Evolutionary conservation across 768 basidiomycete genomes (phyloP), one percentile per base, ranked within the genome.

Genomic region (Tubosaeta sp.): DNA sequence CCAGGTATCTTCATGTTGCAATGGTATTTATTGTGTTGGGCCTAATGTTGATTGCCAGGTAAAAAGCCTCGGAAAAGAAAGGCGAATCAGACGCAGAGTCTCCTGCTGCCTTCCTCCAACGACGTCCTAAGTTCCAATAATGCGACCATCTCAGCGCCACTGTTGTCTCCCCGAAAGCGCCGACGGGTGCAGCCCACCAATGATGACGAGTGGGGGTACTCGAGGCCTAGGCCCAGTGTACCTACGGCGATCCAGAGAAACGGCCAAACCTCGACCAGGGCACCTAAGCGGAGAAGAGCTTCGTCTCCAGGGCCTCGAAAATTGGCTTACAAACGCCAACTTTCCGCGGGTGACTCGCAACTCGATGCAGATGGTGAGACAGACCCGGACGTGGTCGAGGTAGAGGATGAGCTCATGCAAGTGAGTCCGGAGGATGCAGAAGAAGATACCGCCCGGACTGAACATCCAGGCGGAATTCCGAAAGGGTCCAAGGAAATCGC

Each of bases 1-100:
- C 84, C 84, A 46, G 76, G 84, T 85, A 71, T 54, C 66, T 32
- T 43, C 25, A 16, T 29, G 5, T 6, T 16, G 4, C 22, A 5
- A 34, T 25, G 5, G 11, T n/a, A 31, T 48, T n/a, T 17, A 16
- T 48, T 42, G 2, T 13, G 25, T 22, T 2, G 31, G 22, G 31
- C 42, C 43, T 66, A 46, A 62, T 41, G 14, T 14, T 11, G 17
- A 6, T 35, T 31, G 3, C 10, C 22, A 70, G 67, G 55, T 26
- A 55, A 42, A 48, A 68, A 52, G 17, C 19, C 35, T 26, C 37
- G 49, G 14, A 66, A 60, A 38, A 53, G 59, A 41, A 62, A 62
- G 46, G 46, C 60, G 33, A 58, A 39, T 42, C 31, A 52, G 9
- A 19, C 55, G 33, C 58, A 55, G 26, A 41, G 45, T 17, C 52